Percentiles rank a stretch among this genome's conserved stretches.
Conservation (phyloP, 768 basidiomycete species). For the Pleurotus salmoneostramineus region DNA sequence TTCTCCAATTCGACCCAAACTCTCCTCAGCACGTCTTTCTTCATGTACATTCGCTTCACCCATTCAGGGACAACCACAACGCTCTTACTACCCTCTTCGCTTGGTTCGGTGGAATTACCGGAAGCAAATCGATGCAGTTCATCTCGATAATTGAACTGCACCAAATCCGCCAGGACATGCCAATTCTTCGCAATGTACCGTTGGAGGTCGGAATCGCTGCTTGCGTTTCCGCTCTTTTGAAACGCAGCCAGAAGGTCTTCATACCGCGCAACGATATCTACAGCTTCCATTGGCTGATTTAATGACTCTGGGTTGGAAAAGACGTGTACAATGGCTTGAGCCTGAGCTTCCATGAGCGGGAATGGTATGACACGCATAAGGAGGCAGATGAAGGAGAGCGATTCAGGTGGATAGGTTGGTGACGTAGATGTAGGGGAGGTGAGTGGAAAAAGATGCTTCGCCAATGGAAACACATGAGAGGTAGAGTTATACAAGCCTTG, state of each 20-base stretch:
- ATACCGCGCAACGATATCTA: conserved; percentile 46
- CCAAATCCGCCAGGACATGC: conserved; percentile 44
- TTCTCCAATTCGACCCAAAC: conserved; percentile 59
- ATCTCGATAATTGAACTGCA: conserved; percentile 71
- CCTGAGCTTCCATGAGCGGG: conserved; percentile 77
- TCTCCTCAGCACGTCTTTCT: conserved; percentile 41
- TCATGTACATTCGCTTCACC: conserved; percentile 53
- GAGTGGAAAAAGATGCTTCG: conserved; percentile 66
- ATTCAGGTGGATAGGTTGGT: conserved; percentile 35
- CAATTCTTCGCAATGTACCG: conserved; percentile 48
- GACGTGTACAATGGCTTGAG: conserved; percentile 52
- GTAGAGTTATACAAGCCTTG: conserved; percentile 57
- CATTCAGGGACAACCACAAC: conserved; percentile 40
- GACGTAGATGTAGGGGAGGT: conserved; percentile 11
- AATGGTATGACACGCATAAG: conserved; percentile 61
- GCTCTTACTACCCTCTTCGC: not conserved
- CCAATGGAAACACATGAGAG: conserved; percentile 67
- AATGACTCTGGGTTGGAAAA: conserved; percentile 50
- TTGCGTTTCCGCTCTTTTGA: conserved; percentile 17
- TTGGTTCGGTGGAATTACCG: conserved; percentile 19
- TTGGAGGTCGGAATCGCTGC: conserved; percentile 15
- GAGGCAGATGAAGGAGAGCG: conserved; percentile 67
- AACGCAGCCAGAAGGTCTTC: conserved; percentile 30
- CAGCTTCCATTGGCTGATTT: conserved; percentile 42
- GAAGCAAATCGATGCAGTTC: conserved; percentile 43